Conservation (phyloP, 2,329 filamentous ascomycete genomes). For the Epichloe hybrida region DNA sequence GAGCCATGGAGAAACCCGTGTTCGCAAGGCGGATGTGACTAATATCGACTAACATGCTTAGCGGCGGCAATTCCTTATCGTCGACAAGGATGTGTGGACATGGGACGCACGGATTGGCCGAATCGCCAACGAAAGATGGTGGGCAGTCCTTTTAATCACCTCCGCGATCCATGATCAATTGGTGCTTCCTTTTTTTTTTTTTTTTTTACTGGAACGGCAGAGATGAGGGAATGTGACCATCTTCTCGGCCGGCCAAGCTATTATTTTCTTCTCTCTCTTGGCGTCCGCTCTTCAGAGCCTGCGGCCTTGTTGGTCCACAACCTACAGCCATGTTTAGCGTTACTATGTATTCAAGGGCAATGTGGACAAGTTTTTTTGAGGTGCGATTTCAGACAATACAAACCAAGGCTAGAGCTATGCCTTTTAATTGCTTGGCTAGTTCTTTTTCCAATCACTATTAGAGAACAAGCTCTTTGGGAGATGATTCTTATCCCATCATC, state of each 20-base stretch:
- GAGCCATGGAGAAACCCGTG: constrained; percentile 1
- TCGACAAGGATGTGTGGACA: constrained; percentile 4
- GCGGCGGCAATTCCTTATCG: constrained; percentile 6
- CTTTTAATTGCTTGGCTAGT: not conserved
- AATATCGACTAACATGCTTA: not conserved
- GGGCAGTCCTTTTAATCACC: not conserved
- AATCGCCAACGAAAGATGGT: not conserved
- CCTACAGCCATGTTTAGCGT: not conserved
- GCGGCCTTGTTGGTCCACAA: not conserved
- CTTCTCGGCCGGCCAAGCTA: constrained; percentile 5
- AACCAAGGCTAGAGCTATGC: not conserved
- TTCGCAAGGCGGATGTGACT: not conserved
- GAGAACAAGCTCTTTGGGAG: not conserved
- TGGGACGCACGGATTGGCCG: not conserved
- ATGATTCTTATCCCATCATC: not conserved
- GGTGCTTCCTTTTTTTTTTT: not conserved
- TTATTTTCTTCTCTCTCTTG: not conserved
- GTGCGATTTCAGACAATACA: not conserved
- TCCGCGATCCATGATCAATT: not conserved
- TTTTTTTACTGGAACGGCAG: not conserved
- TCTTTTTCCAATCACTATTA: not conserved
- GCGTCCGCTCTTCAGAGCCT: not conserved
- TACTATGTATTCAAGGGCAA: not conserved
- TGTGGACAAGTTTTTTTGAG: not conserved
- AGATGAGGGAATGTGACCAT: not conserved